A percentile compares a stretch with the other conserved stretches of the same genome.
phyloP scores from a whole-genome alignment of 176 grass and related monocot genomes.

The Aegilops bicornis region DNA sequence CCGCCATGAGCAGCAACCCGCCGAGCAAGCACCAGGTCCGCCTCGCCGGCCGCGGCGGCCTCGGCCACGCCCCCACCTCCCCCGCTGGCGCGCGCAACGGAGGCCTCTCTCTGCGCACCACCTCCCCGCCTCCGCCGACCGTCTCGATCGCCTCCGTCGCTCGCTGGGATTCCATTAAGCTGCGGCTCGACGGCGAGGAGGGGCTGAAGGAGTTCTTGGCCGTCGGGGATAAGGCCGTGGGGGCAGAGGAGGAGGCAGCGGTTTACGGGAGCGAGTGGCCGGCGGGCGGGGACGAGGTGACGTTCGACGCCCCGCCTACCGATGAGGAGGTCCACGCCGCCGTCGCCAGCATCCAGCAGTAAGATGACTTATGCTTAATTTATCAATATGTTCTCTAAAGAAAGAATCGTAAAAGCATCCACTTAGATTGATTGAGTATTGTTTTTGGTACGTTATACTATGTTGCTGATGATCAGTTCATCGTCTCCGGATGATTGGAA shows the following conservation, averaged over 20 bases:
- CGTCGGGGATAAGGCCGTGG: not conserved
- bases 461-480: not conserved
- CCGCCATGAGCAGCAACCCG: slow-evolving; percentile 38
- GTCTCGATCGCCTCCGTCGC: slow-evolving; percentile 22
- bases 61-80: not conserved
- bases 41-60: slow-evolving; percentile 18
- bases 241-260: not conserved
- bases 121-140: slow-evolving; percentile 27
- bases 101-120: not conserved
- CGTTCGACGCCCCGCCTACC: slow-evolving; percentile 51
- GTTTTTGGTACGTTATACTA: not conserved
- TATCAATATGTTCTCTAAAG: not conserved
- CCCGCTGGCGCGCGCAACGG: not conserved
- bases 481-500: not conserved
- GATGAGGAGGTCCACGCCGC: slow-evolving; percentile 68
- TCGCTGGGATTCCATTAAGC: slow-evolving; percentile 19
- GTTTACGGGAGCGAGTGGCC: not conserved
- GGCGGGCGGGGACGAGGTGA: slow-evolving; percentile 1
- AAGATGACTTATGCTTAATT: not conserved
- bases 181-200: slow-evolving; percentile 24
- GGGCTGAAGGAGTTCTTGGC: slow-evolving; percentile 45
- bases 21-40: slow-evolving; percentile 39
- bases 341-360: slow-evolving; percentile 72
- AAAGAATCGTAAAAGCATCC: not conserved
- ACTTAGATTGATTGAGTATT: not conserved